phyloP scores from a whole-genome alignment of 2,329 filamentous ascomycete species.

The Cucurbitaria berberidis region DNA sequence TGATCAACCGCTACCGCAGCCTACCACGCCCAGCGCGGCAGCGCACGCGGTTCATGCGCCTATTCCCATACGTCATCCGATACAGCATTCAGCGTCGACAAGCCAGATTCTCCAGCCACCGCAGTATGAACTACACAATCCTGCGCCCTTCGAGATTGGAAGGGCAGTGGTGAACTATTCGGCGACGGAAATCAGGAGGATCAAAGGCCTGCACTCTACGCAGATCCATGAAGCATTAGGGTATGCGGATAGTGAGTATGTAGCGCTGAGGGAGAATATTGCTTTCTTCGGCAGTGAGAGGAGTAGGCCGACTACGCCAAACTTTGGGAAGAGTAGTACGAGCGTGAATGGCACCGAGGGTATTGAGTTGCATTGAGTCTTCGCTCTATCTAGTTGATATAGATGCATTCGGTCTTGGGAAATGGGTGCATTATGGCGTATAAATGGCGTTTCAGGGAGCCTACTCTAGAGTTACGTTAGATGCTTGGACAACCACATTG shows the following conservation, averaged over 20 bases:
- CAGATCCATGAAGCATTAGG: slow-evolving; percentile 83
- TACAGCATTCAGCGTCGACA: slow-evolving; percentile 21
- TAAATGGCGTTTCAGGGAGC: too few relatives aligned
- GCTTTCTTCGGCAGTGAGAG: slow-evolving; percentile 66
- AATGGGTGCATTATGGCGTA: too few relatives aligned
- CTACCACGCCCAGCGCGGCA: slow-evolving; percentile 19
- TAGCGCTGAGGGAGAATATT: slow-evolving; percentile 86
- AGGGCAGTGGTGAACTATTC: slow-evolving; percentile 92
- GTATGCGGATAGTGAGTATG: slow-evolving; percentile 94
- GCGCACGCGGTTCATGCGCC: slow-evolving; percentile 26
- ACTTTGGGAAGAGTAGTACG: slow-evolving; percentile 21
- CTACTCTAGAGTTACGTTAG: too few relatives aligned
- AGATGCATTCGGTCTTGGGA: too few relatives aligned
- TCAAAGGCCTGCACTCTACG: slow-evolving; percentile 81
- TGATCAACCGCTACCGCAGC: slow-evolving; percentile 7
- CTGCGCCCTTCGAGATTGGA: slow-evolving; percentile 72
- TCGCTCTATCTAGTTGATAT: too few relatives aligned
- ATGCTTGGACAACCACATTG: too few relatives aligned
- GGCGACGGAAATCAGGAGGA: slow-evolving; percentile 79
- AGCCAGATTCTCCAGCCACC: slow-evolving; percentile 25
- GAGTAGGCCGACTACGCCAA: slow-evolving; percentile 48
- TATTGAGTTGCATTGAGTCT: slow-evolving; percentile 5
- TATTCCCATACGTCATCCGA: slow-evolving; percentile 24
- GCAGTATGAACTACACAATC: slow-evolving; percentile 42
- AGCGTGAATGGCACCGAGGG: slow-evolving; percentile 5